Base-by-base conservation (phyloP, 2,329 filamentous ascomycete genomes). In the Cordyceps cateniannulata region DNA sequence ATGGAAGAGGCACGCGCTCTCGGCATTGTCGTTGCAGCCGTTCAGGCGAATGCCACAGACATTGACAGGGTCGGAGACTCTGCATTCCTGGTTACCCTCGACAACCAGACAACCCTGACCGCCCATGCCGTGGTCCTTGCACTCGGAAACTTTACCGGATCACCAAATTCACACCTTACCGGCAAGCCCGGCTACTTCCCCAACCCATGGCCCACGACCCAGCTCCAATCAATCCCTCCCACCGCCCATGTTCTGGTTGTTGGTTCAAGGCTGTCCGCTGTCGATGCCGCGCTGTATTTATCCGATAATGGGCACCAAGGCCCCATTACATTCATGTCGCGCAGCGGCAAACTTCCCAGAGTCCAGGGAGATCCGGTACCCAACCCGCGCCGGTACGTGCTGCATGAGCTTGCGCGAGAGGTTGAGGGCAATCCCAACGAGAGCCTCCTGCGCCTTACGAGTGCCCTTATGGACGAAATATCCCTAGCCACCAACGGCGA, bases 241-340 rank as follows among this genome's bases (percentile, higher is more conserved):
- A 52, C 53, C 2, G 51, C 60, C 5, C 60, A 47, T 9, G 54
- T 62, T 9, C 38, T 62, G 6, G 48, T 62, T 5, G 54, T 59
- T 18, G 60, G 60, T 9, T 58, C 60, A 2, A 18, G 60, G 14
- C 42, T 62, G 10, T 59, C 54, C 18, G 54, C 60, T 18, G 60
- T 62, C 9, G 60, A 62, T 32, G 40, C 60, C 1, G 60, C 60
- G 9, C 12, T 62, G 6, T 59, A 58, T 24, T 22, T 62, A 14
- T 53, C 60, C 6, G 53, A 58, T 1, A 58, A 58, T 12, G 60
- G 60, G 2, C 60, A 62, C 18, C 53, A 52, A 18, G 54, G 60
- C 2, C 54, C 60, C n/a, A 58, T 62, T 27, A 62, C 60, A 1
- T 62, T 62, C 48, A 59, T 62, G 60, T 62, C 60, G 1, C 60